Conservation (phyloP, 169 alveolate genomes). For the Toxoplasma gondii region DNA sequence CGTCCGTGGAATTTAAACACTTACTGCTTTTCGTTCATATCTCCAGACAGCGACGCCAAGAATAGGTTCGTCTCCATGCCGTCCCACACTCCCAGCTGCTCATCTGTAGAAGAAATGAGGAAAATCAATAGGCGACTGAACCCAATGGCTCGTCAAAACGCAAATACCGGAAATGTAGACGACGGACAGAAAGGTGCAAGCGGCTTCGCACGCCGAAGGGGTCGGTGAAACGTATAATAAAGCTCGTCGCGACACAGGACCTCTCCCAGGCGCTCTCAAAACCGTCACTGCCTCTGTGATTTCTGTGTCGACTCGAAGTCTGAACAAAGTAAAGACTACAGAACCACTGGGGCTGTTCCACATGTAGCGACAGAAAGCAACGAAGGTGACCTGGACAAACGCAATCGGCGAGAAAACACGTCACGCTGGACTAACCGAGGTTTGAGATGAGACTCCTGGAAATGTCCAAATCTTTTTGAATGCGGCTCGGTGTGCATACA, state of each 20-base stretch:
- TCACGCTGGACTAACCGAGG: neutral
- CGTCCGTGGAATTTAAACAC: too few species aligned
- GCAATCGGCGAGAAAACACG: neutral
- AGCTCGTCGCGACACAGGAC: too few species aligned
- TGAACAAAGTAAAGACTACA: too few species aligned
- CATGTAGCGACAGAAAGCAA: neutral
- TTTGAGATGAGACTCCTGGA: neutral
- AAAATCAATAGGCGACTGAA: neutral
- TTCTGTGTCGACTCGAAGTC: too few species aligned
- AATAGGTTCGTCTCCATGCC: neutral
- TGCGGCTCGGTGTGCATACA: constrained; percentile 3
- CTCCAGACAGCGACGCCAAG: neutral
- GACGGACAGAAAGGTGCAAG: neutral
- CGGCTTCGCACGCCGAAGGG: too few species aligned
- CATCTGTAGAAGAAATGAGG: neutral
- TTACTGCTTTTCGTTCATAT: neutral
- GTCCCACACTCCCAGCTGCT: constrained; percentile 31
- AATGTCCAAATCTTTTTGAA: neutral
- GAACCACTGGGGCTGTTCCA: neutral
- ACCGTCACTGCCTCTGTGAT: neutral
- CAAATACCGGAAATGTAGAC: neutral
- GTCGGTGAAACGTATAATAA: too few species aligned
- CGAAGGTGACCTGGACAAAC: too few species aligned
- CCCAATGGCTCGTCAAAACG: neutral
- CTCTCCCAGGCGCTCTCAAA: too few species aligned